phyloP scores from a whole-genome alignment of 2,329 filamentous ascomycete species.

The Colletotrichum gloeosporioides region DNA sequence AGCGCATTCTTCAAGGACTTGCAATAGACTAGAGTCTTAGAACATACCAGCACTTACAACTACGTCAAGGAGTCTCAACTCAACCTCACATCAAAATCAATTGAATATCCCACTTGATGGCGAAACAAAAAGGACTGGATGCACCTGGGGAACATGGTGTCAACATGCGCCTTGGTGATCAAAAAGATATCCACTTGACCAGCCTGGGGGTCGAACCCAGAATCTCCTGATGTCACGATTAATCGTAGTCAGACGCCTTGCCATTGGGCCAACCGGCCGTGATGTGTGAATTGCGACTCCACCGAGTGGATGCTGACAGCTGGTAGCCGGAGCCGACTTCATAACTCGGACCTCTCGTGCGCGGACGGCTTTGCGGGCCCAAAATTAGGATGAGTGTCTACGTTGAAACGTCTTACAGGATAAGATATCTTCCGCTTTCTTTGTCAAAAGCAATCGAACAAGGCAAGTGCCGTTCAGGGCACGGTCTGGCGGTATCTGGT shows the following conservation, averaged over 20 bases:
- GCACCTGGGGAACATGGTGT: not conserved
- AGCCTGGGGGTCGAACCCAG: conserved; percentile 22
- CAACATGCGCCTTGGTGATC: not conserved
- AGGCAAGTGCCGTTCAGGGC: not conserved
- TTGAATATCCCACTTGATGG: not conserved
- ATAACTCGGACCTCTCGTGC: not conserved
- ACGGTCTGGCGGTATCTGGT: not conserved
- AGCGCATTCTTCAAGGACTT: not conserved
- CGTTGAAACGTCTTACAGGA: not conserved
- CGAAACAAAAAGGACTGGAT: not conserved
- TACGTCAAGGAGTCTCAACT: not conserved
- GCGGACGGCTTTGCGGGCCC: not conserved
- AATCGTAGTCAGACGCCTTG: conserved; percentile 49
- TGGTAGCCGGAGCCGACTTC: fast-evolving
- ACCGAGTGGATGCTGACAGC: not conserved
- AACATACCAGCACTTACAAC: not conserved
- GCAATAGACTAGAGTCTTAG: not conserved
- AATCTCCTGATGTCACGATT: conserved; percentile 7
- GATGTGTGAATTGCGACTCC: not conserved
- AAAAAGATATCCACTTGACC: not conserved
- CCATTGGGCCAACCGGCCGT: conserved; percentile 37
- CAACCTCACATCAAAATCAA: not conserved
- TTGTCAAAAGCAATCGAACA: not conserved
- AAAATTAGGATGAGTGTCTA: not conserved
- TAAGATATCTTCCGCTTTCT: not conserved